These are phyloP conservation scores for Omphalotus guepiniiformis DNA, from an alignment of 768 basidiomycete genomes.

Conservation along the genomic window DNA sequence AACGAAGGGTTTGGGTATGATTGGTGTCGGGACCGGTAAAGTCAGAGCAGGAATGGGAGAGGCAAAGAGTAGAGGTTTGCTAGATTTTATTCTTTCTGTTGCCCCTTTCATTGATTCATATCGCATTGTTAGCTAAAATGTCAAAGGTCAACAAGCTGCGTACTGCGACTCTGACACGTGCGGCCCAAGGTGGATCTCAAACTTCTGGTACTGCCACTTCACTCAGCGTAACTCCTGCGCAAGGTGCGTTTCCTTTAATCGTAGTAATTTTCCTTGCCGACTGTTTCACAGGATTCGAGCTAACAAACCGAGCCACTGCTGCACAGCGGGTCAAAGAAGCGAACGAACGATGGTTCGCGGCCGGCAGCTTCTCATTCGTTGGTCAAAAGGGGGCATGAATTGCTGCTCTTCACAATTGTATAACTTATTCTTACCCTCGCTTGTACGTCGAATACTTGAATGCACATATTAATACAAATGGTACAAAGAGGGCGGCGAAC, in stretches of 20 bases:
- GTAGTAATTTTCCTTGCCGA: conserved; percentile 15
- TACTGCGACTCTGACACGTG: conserved; percentile 75
- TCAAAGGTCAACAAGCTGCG: conserved; percentile 93
- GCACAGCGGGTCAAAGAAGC: conserved; percentile 91
- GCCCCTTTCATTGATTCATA: neutral
- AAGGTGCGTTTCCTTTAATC: conserved; percentile 52
- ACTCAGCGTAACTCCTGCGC: conserved; percentile 91
- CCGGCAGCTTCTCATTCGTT: conserved; percentile 77
- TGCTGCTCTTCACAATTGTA: neutral
- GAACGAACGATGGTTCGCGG: conserved; percentile 95
- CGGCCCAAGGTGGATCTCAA: conserved; percentile 53
- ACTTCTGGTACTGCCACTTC: conserved; percentile 87
- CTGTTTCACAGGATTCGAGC: conserved; percentile 68
- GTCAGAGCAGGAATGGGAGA: conserved; percentile 87
- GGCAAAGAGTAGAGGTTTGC: conserved; percentile 83
- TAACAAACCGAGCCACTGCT: conserved; percentile 86
- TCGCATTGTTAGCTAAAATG: conserved; percentile 69
- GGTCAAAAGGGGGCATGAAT: conserved; percentile 29
- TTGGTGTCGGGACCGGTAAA: conserved; percentile 90
- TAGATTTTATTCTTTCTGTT: conserved; percentile 7
- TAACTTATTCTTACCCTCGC: too few species aligned
- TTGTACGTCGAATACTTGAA: neutral
- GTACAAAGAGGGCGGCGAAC: neutral
- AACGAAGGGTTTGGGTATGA: conserved; percentile 98
- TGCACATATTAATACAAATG: neutral